These are phyloP conservation scores for Groenewaldozyma salmanticensis DNA, from an alignment of 805 yeast species.

Conservation along the genomic window DNA sequence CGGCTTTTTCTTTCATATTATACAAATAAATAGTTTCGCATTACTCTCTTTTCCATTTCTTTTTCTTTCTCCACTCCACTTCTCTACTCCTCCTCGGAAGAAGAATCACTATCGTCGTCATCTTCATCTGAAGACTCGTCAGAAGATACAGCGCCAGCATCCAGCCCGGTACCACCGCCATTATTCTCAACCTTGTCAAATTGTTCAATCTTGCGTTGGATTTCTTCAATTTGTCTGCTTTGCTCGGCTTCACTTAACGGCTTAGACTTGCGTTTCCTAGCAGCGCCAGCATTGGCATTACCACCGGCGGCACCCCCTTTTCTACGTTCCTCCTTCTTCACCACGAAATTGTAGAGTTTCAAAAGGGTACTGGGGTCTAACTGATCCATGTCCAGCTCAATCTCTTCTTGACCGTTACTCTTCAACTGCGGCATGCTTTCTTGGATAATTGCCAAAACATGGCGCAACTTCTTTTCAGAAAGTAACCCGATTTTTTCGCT, in stretches of 20 bases:
- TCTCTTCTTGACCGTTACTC: conserved; percentile 69
- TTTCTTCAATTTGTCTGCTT: conserved; percentile 54
- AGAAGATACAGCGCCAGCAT: conserved; percentile 13
- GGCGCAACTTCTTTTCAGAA: conserved; percentile 71
- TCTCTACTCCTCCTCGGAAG: conserved; percentile 27
- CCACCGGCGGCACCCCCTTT: conserved; percentile 3
- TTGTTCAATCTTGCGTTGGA: conserved; percentile 68
- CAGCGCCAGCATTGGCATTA: conserved; percentile 12
- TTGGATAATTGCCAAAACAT: conserved; percentile 75
- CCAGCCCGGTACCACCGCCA: conserved; percentile 7
- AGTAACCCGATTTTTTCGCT: conserved; percentile 71
- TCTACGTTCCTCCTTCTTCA: conserved; percentile 33
- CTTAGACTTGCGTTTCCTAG: conserved; percentile 39
- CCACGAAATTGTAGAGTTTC: conserved; percentile 77
- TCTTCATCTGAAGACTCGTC: conserved; percentile 20
- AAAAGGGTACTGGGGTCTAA: conserved; percentile 75
- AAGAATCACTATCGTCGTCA: conserved; percentile 21
- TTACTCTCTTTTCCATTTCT: not conserved
- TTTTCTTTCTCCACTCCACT: not conserved
- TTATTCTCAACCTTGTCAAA: conserved; percentile 35
- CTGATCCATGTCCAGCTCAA: conserved; percentile 92
- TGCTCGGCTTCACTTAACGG: conserved; percentile 59
- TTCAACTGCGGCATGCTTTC: conserved; percentile 59
- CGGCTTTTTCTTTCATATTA: too few species aligned
- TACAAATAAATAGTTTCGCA: too few species aligned